Evolutionary conservation across 768 basidiomycete genomes (phyloP).

Genomic region (Mycena indigotica): DNA sequence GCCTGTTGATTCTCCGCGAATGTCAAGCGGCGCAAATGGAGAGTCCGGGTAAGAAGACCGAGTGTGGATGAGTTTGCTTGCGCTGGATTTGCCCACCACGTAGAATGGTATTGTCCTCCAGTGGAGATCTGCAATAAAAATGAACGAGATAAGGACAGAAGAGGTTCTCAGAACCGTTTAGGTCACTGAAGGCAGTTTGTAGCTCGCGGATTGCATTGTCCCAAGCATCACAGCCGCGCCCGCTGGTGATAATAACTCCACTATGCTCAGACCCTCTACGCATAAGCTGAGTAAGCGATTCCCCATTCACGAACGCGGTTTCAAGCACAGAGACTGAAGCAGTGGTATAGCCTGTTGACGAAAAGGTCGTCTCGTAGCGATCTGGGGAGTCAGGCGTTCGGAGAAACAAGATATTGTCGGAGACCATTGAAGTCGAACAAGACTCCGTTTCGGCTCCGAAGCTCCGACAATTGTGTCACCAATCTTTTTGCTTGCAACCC

Average conservation of each 20-base stretch:
- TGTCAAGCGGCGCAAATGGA: conserved; percentile 29
- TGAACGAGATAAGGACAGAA: too few species aligned
- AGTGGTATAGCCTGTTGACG: conserved; percentile 48
- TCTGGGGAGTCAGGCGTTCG: conserved; percentile 46
- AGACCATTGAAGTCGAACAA: conserved; percentile 26
- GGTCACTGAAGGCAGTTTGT: neutral
- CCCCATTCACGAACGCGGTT: conserved; percentile 56
- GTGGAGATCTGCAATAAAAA: neutral
- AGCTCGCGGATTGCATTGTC: conserved; percentile 38
- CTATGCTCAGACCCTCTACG: conserved; percentile 41
- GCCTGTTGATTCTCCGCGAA: conserved; percentile 57
- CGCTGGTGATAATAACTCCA: conserved; percentile 81
- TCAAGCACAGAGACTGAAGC: conserved; percentile 74
- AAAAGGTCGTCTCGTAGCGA: conserved; percentile 59
- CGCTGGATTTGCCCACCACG: conserved; percentile 73
- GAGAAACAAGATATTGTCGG: conserved; percentile 44
- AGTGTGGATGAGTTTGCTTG: conserved; percentile 44
- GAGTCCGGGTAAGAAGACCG: conserved; percentile 28
- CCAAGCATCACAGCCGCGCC: conserved; percentile 77
- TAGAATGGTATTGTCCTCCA: conserved; percentile 62
- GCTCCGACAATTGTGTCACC: neutral
- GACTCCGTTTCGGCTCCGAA: conserved; percentile 1
- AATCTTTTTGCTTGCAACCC: neutral
- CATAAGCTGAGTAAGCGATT: conserved; percentile 46
- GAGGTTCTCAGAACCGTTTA: too few species aligned